These are phyloP conservation scores for Turnera subulata DNA, from an alignment of 345 rosid genomes.

Conservation along the genomic window DNA sequence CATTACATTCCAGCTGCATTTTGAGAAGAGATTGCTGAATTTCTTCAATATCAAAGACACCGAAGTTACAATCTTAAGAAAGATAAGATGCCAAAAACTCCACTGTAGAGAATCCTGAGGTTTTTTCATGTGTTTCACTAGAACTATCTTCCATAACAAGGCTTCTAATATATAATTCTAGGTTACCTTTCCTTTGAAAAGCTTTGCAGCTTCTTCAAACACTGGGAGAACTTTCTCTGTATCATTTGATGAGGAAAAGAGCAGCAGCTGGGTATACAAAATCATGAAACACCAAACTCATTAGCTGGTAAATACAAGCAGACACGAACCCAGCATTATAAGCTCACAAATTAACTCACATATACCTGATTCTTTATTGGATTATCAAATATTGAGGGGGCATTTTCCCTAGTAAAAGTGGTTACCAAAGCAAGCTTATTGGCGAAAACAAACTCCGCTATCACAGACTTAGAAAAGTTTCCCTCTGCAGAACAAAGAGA, in stretches of 20 bases:
- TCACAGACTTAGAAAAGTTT: slow-evolving; percentile 66
- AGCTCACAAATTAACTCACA: background rate
- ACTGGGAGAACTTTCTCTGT: slow-evolving; percentile 58
- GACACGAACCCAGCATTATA: background rate
- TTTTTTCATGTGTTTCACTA: background rate
- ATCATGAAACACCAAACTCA: slow-evolving; percentile 4
- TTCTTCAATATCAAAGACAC: background rate
- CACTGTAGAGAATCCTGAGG: background rate
- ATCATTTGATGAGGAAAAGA: slow-evolving; percentile 64
- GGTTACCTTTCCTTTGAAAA: slow-evolving; percentile 89
- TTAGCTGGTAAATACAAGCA: background rate
- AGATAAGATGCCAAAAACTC: background rate
- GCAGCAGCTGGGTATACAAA: slow-evolving; percentile 52
- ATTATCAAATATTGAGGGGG: slow-evolving; percentile 77
- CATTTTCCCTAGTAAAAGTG: slow-evolving; percentile 71
- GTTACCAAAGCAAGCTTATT: slow-evolving; percentile 91
- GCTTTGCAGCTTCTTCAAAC: slow-evolving; percentile 79
- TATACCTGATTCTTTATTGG: slow-evolving; percentile 81
- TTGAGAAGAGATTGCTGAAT: background rate
- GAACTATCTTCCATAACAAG: background rate
- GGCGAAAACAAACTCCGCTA: slow-evolving; percentile 62
- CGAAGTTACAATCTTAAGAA: background rate
- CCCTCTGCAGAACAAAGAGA: slow-evolving; percentile 57
- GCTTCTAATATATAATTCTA: background rate
- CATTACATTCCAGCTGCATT: background rate